These are phyloP conservation scores for Neopestalotiopsis rosae DNA, from an alignment of 2,329 filamentous ascomycete species.

Conservation along the genomic window DNA sequence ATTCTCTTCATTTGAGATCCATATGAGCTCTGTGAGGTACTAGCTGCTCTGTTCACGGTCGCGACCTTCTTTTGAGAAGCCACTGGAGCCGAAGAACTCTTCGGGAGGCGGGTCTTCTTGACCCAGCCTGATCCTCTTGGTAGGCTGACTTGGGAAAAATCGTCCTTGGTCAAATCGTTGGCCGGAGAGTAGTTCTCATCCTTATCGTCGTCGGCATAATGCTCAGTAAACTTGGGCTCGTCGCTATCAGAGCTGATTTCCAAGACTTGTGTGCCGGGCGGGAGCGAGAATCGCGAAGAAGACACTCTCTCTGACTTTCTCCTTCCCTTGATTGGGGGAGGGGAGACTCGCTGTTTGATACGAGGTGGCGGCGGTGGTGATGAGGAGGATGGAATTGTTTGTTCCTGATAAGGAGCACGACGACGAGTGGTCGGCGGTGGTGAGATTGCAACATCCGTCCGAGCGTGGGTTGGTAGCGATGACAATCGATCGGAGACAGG, in stretches of 20 bases:
- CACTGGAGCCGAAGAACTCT: constrained; percentile 22
- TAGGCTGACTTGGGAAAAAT: constrained; percentile 29
- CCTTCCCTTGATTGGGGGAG: constrained; percentile 1
- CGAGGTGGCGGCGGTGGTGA: neutral
- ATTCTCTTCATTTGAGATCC: neutral
- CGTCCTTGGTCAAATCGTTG: constrained; percentile 42
- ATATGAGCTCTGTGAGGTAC: constrained; percentile 13
- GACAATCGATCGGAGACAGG: constrained; percentile 6
- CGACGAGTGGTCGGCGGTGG: neutral
- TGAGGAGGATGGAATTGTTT: neutral
- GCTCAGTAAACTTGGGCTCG: constrained; percentile 38
- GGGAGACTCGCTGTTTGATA: constrained; percentile 3
- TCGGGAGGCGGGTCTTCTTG: constrained; percentile 27
- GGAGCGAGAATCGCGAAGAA: constrained; percentile 34
- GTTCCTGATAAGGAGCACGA: neutral
- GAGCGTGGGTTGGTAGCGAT: constrained; percentile 20
- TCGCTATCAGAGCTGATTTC: constrained; percentile 39
- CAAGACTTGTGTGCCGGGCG: constrained; percentile 42
- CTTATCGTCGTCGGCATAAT: constrained; percentile 45
- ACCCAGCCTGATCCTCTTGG: constrained; percentile 30
- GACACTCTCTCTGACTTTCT: constrained; percentile 12
- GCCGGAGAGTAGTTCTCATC: constrained; percentile 40
- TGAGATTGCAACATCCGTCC: constrained; percentile 34
- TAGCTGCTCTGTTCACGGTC: neutral
- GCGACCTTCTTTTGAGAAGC: constrained; percentile 5